phyloP scores from a whole-genome alignment of 192 early-diverging fungal species.

The Thoreauomyces humboldtii region DNA sequence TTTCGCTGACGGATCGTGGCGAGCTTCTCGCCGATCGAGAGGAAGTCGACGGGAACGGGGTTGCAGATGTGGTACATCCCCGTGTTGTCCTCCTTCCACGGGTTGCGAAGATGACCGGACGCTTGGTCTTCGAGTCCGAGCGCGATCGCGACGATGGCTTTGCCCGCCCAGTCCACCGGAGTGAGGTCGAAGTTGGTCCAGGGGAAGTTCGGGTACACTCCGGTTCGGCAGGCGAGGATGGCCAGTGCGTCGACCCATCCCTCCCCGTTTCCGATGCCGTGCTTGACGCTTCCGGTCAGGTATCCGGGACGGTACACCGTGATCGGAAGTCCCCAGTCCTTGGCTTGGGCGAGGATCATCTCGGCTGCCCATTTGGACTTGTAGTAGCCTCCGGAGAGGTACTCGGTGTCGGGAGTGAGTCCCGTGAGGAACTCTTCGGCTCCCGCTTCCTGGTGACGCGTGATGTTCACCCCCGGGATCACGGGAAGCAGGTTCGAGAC shows the following conservation, averaged over 20 bases:
- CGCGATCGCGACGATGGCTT: background rate
- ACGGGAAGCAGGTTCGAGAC: too few relatives aligned
- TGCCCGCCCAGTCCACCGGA: background rate
- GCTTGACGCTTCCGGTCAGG: background rate
- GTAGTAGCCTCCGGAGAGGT: background rate
- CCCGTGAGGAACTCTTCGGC: background rate
- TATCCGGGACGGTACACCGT: background rate
- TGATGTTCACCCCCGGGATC: too few relatives aligned
- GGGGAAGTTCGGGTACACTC: background rate
- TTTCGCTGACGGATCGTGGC: conserved; percentile 1
- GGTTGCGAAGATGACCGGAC: background rate
- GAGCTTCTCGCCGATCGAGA: background rate
- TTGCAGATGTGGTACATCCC: conserved; percentile 1
- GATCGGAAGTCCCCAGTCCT: background rate
- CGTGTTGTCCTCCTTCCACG: background rate
- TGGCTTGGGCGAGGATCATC: background rate
- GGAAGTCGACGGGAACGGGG: background rate
- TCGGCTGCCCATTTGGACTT: background rate
- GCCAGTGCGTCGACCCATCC: background rate
- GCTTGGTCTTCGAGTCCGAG: background rate
- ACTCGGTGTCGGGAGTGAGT: background rate
- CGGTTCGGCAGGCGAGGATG: background rate
- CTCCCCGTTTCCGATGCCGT: background rate
- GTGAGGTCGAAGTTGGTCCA: background rate
- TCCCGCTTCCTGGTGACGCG: background rate